Evolutionary conservation across 805 yeast genomes (phyloP), one percentile per base, ranked within the genome.

Genomic region (Ogataea trehaloabstinens): DNA sequence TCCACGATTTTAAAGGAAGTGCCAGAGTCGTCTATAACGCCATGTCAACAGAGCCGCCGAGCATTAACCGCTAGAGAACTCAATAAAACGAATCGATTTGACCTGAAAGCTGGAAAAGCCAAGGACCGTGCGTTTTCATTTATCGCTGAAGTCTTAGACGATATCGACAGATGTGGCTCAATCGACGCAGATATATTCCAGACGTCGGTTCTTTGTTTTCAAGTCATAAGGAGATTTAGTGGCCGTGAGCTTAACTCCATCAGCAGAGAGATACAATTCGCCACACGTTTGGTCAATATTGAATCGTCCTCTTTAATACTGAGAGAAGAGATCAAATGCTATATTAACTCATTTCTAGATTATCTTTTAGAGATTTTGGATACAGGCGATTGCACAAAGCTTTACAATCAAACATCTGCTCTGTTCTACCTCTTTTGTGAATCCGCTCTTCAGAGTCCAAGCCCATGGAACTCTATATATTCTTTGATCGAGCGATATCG

Each of bases 131-230:
- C 48, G 15, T 21, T 40, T 18, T 34, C 32, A 12, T 45, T 37
- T 15, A 27, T 48, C 20, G 27, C 33, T 19, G 38, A 38, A 15
- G 38, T 38, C 11, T 24, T 45, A 21, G 30, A 28, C 16, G 43
- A 31, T 10, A 32, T 24, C 11, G 31, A 34, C 3, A 30, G 25
- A 5, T 24, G 28, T 5, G 24, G 18, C 2, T 15, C 19, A 11
- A 19, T 43, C 15, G 43, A 40, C 8, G 16, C 16, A 6, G 35
- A 34, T 13, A 16, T 25, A 13, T 19, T 43, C 6, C 31, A 35
- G 17, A 41, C 45, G 5, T 28, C 40, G 5, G 11, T 24, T 6
- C 44, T 41, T 4, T 48, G 49, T 39, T 40, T 48, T 19, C 31
- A 40, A n/a, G 42, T 37, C 3, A 24, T 48, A 2, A 35, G 38